Evolutionary conservation across 805 yeast species (phyloP).

Genomic region (Ogataea haglerorum): DNA sequence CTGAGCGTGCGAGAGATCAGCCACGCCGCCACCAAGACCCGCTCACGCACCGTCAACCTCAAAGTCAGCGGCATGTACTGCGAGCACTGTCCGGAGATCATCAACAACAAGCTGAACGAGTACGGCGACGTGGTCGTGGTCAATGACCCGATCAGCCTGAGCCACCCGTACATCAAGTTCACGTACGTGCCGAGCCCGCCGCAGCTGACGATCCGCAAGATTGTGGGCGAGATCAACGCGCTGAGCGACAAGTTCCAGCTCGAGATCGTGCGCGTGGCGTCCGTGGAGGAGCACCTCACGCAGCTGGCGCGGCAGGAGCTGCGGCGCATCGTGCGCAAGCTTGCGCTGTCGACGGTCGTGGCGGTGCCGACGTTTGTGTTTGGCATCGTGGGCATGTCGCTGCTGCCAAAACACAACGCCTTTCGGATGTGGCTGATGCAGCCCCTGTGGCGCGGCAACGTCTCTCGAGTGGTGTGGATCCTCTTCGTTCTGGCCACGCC

Average conservation of each 20-base stretch:
- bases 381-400: conserved; percentile 67
- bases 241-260: conserved; percentile 47
- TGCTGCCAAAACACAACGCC: conserved; percentile 40
- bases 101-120: conserved; percentile 45
- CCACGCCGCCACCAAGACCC: conserved; percentile 45
- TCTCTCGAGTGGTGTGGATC: conserved; percentile 61
- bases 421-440: conserved; percentile 54
- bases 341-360: conserved; percentile 46
- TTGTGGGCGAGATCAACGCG: conserved; percentile 47
- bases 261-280: conserved; percentile 48
- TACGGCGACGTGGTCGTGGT: conserved; percentile 58
- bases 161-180: conserved; percentile 56
- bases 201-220: conserved; percentile 50
- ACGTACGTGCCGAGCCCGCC: conserved; percentile 62
- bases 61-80: conserved; percentile 67
- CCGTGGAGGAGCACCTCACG: conserved; percentile 63
- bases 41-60: conserved; percentile 54
- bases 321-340: conserved; percentile 40
- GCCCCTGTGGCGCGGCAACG: conserved; percentile 63
- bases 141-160: conserved; percentile 51
- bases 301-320: conserved; percentile 49
- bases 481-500: conserved; percentile 65
- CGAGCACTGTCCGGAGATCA: conserved; percentile 59
- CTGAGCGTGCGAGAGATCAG: conserved; percentile 42
- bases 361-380: conserved; percentile 66